Base-by-base conservation (phyloP, 192 early-diverging fungal species). In the Entophlyctis luteolus region DNA sequence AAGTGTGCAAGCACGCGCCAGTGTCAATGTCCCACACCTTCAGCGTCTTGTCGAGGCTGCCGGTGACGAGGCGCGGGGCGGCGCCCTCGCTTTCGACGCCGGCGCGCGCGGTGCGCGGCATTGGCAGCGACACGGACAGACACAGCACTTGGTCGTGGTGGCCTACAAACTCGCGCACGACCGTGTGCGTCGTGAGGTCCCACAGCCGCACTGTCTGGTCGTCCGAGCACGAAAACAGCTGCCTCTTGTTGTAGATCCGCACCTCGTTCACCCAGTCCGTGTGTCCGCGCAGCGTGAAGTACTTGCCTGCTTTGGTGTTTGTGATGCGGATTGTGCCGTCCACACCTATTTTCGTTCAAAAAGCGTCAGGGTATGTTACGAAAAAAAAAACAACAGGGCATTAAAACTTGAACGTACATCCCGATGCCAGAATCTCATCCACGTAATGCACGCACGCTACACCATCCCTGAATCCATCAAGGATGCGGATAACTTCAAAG, bases 221-320 rank as follows among this genome's bases (percentile, higher is more conserved):
- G 74, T 98, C 94, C 8, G 92, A 92, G 39, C 90, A 92, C 0
- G 92, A 93, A 8, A 98, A 91, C 55, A 83, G 54, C 27, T 62
- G 59, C 20, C 55, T 54, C n/a, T 75, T 71, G 22, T 75, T 65
- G 56, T 78, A 84, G 34, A 98, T 81, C 32, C 87, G 86, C 34
- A 98, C 93, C 39, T 87, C 79, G 75, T 98, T 98, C 48, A 98
- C 92, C 88, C 90, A 89, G 72, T 95, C 93, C 0, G 84, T 77
- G 56, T 99, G 95, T 0, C 94, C 96, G 16, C 75, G 81, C 20
- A 98, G 77, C 0, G 84, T 86, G 53, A 77, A 87, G 56, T 83
- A 85, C 71, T 86, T 81, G 12, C 86, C 86, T 1, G 86, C 77
- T 2, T 68, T 58, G 65, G 90, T 79, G 65, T 99, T 91, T 88